Percentiles rank a stretch among this genome's conserved stretches.
Conservation (phyloP, 2,329 filamentous ascomycete species). For the Dryadomyces sulphureus region DNA sequence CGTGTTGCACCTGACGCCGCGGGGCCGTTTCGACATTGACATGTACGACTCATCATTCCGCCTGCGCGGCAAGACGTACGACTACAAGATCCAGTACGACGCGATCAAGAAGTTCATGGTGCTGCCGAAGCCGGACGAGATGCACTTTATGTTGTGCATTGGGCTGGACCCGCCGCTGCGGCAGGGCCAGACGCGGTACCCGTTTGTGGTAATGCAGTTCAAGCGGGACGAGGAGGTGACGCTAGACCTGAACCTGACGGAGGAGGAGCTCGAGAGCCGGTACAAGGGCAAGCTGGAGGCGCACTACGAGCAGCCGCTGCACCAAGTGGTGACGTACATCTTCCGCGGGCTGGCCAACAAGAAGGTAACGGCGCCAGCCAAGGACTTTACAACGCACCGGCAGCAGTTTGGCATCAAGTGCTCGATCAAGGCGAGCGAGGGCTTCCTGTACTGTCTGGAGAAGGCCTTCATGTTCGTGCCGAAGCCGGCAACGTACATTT, state of each 20-base stretch:
- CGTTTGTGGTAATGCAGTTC: constrained; percentile 97
- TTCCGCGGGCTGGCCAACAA: constrained; percentile 91
- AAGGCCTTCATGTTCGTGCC: constrained; percentile 99
- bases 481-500: constrained; percentile 93
- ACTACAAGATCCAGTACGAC: constrained; percentile 99
- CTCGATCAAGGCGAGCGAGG: constrained; percentile 99
- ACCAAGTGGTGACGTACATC: constrained; percentile 87
- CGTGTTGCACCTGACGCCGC: constrained; percentile 89
- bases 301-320: constrained; percentile 86
- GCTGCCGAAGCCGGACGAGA: constrained; percentile 93
- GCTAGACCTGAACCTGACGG: constrained; percentile 89
- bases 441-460: constrained; percentile 90
- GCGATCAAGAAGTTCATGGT: constrained; percentile 98
- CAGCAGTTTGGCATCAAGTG: constrained; percentile 94
- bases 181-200: constrained; percentile 94
- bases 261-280: constrained; percentile 66
- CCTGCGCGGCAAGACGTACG: constrained; percentile 95
- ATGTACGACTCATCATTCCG: constrained; percentile 98
- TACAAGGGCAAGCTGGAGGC: constrained; percentile 82
- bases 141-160: constrained; percentile 87
- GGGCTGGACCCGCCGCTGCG: constrained; percentile 88
- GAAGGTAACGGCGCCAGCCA: constrained; percentile 85
- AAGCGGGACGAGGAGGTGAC: constrained; percentile 96
- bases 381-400: constrained; percentile 89
- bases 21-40: constrained; percentile 98